phyloP scores from a whole-genome alignment of 371 early-diverging fungal species.

The Funneliformis caledonium region DNA sequence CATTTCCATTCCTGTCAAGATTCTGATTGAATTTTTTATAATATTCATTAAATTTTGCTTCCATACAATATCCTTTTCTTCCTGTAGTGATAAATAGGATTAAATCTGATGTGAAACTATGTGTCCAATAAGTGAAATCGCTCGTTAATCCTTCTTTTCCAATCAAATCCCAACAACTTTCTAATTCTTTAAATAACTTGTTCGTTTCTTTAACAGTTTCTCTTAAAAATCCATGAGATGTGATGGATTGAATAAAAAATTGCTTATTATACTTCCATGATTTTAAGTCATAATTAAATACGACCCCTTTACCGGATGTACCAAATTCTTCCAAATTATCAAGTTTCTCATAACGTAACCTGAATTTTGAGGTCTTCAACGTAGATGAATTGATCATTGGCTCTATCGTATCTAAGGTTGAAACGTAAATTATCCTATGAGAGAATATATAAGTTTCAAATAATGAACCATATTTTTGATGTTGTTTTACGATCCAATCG shows the following conservation, averaged over 20 bases:
- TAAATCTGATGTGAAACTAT: slow-evolving; percentile 8
- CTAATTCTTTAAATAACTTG: slow-evolving; percentile 4
- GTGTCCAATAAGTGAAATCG: slow-evolving; percentile 20
- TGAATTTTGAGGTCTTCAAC: not conserved
- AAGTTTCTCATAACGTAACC: not conserved
- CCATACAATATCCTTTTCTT: not conserved
- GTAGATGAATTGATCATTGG: slow-evolving; percentile 10
- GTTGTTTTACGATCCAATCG: not conserved
- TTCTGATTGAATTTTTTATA: not conserved
- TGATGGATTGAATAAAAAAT: not conserved
- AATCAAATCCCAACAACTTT: not conserved
- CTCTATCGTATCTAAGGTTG: not conserved
- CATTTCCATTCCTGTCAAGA: not conserved
- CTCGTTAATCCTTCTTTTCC: not conserved
- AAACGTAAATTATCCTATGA: not conserved
- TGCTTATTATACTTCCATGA: slow-evolving; percentile 10
- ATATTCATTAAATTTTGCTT: slow-evolving; percentile 2
- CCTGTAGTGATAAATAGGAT: not conserved
- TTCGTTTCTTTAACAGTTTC: not conserved
- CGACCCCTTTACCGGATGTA: not conserved
- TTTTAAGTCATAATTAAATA: slow-evolving; percentile 11
- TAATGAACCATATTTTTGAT: slow-evolving; percentile 17
- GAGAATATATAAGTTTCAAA: slow-evolving; percentile 1
- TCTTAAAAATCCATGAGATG: not conserved
- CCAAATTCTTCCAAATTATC: slow-evolving; percentile 24